Evolutionary conservation across 148 eudicot genomes (phyloP), one percentile per base, ranked within the genome.

Genomic region (Oxyria digyna): DNA sequence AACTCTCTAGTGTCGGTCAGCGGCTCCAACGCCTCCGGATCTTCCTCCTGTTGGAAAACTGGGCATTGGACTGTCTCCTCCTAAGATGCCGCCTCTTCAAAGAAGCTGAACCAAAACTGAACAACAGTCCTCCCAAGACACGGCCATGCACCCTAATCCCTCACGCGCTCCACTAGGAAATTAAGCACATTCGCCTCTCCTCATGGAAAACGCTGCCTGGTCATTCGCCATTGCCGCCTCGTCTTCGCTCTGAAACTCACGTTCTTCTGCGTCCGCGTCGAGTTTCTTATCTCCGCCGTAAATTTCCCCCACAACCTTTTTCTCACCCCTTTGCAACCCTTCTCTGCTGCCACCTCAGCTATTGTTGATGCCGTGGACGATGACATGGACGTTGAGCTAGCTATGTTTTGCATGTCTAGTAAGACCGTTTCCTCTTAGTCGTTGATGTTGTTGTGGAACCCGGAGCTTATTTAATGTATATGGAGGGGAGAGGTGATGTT

Each of bases 151-250:
- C 62, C 17, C 71, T 79, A 86, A 72, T 83, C 81, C 73, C 49
- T 50, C 0, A 84, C 90, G 13, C 73, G 67, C 69, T 82, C 88
- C 27, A 59, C 76, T 21, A 87, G 81, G 37, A 81, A 87, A 29
- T 87, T 87, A 23, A 87, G 80, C 74, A 85, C 81, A 18, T 89
- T 87, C 55, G 72, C 31, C 8, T 76, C 15, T 4, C 89, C 93
- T 42, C 78, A 77, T 83, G 8, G 93, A 54, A 14, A 76, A 85
- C 24, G 93, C 93, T 15, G 89, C 93, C 20, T 83, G 93, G 64
- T 87, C 93, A 37, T 87, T 85, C 0, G 89, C 93, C 73, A 85
- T 9, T 7, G 93, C 93, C 4, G 89, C 93, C 6, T 76, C 86
- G 75, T 83, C 87, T 0, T 84, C 87, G 8, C 67, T 78, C 35